Base-by-base conservation (phyloP, 2,329 filamentous ascomycete genomes). In the Whalleya microplaca region DNA sequence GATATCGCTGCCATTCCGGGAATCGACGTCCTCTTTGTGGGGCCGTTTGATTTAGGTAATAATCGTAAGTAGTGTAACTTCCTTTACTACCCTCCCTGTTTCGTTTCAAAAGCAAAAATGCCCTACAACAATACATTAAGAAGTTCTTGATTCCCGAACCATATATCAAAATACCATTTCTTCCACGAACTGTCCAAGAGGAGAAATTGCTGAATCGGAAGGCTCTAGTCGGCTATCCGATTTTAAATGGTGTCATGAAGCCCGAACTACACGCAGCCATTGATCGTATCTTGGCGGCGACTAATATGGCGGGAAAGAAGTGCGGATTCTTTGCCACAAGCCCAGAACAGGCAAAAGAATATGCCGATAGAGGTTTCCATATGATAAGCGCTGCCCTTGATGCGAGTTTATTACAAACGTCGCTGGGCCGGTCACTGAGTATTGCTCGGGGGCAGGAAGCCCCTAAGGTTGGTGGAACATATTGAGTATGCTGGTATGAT, bases 1-100 rank as follows among this genome's bases (percentile, higher is more conserved):
- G 82, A 81, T 46, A 89, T 89, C 69, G 84, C 84, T 42, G 76
- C 80, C 19, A 75, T 86, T 20, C 73, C 83, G 2, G 84, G 84
- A 2, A 76, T 89, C 20, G 86, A 89, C 58, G 80, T 86, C 3
- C 72, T 89, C 21, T 88, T 88, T 67, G 78, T 89, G 45, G 86
- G 86, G 0, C 86, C 86, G 1, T 88, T 87, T 66, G 86, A 89
- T 65, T 76, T 89, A 50, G 87, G 81, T 48, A 85, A 86, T 69
- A 86, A 82, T 63, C 84, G 32, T 37, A 12, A 37, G 32, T 37
- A 37, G 32, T 12, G 3, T 16, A 16, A 16, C 7, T 5, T 37
- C 14, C 3, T 37, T 16, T 16, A 37, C 14, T 37, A 6, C 32
- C 32, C 5, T 12, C 14, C 14, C 14, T 16, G 14, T 37, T 12